phyloP scores from a whole-genome alignment of 495 filamentous ascomycete genomes.

The Trichoderma reesei region DNA sequence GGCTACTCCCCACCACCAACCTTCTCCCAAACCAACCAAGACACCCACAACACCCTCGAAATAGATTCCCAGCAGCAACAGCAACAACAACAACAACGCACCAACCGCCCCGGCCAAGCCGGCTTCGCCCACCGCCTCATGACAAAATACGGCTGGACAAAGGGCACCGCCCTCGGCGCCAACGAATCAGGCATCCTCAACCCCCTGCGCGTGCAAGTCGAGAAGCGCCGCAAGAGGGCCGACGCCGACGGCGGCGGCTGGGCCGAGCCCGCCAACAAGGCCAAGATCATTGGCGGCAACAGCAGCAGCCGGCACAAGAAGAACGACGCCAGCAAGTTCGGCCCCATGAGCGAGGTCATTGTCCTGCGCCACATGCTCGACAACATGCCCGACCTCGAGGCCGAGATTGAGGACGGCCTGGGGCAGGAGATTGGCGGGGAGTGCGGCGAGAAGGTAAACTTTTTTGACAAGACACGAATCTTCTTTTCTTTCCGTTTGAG shows the following conservation, averaged over 20 bases:
- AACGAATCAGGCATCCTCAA: slow-evolving; percentile 69
- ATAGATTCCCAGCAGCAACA: neutral
- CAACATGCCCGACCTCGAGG: slow-evolving; percentile 54
- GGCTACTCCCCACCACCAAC: slow-evolving; percentile 36
- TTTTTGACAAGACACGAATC: too few relatives aligned
- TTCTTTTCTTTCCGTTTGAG: slow-evolving; percentile 12
- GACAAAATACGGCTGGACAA: slow-evolving; percentile 85
- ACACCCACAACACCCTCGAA: slow-evolving; percentile 11
- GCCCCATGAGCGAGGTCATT: slow-evolving; percentile 68
- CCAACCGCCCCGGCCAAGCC: slow-evolving; percentile 65
- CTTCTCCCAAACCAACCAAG: slow-evolving; percentile 9
- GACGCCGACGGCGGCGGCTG: slow-evolving; percentile 76
- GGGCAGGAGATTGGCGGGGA: slow-evolving; percentile 93
- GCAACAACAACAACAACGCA: slow-evolving; percentile 33
- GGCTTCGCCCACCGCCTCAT: slow-evolving; percentile 75
- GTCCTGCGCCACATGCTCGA: slow-evolving; percentile 73
- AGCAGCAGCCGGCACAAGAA: slow-evolving; percentile 16
- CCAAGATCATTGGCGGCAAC: slow-evolving; percentile 70
- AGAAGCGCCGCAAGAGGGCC: slow-evolving; percentile 68
- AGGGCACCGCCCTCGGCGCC: slow-evolving; percentile 79
- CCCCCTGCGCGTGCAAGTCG: slow-evolving; percentile 69
- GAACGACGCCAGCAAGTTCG: slow-evolving; percentile 52
- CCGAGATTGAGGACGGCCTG: slow-evolving; percentile 63
- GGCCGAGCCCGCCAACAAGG: slow-evolving; percentile 55
- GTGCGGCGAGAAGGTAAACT: slow-evolving; percentile 62